Base-by-base conservation (phyloP, 2,329 filamentous ascomycete genomes). In the Exophiala aquamarina region DNA sequence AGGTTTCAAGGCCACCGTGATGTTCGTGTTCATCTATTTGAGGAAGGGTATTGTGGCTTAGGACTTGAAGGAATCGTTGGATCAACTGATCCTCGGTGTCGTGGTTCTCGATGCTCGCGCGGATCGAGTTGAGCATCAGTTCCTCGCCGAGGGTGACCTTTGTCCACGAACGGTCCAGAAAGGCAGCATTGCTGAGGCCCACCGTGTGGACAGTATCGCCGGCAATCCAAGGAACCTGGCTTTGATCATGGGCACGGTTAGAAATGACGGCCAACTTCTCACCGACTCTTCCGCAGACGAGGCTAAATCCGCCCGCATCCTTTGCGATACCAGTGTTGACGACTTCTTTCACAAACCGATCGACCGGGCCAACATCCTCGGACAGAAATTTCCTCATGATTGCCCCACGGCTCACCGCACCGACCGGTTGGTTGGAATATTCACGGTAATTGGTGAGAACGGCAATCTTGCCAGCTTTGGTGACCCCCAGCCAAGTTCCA, bases 401-500 rank as follows among this genome's bases (percentile, higher is more conserved):
- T 7, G 71, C 69, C 2, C 82, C 82, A 19, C 82, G 72, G 52
- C 77, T 81, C 37, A 69, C 62, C 20, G 63, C 62, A 32, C 76
- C 75, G 35, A 71, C 62, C 19, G 74, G 63, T 14, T 74, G 66
- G 18, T 68, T 66, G 20, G 63, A 58, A 33, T 75, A 67, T 61
- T 84, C 81, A 31, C 79, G 78, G 61, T 81, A 84, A 63, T 85
- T 85, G 40, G 82, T 84, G 23, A 85, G 70, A 4, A 82, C 76
- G 2, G 81, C 80, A 37, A 85, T 61, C 47, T 79, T 78, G 20
- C 82, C 82, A 53, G 81, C 71, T 23, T 69, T 73, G 7, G 80
- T 84, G 47, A 84, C 70, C 15, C 79, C 82, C 38, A 84, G 75
- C 82, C 82, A 85, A 50, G 82, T 84, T 17, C 82, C 82, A 44